Conservation (phyloP, 176 grass and related monocot species). For the Urochloa ruziziensis region DNA sequence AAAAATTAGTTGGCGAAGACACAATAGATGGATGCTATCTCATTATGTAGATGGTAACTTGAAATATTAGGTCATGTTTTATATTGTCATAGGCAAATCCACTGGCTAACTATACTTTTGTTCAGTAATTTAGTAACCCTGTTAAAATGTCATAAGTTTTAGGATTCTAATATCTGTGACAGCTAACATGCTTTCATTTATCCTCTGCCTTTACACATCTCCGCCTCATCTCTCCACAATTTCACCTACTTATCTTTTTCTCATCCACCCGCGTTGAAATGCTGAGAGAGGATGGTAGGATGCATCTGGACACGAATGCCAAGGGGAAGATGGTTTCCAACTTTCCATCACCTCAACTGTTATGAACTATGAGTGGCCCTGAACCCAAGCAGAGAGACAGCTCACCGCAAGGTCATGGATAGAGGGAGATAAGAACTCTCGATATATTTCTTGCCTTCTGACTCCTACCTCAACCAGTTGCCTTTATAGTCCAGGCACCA, state of each 20-base stretch:
- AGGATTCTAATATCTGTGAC: not conserved
- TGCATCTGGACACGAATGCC: not conserved
- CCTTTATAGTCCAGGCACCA: too few relatives aligned
- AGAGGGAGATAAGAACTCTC: too few relatives aligned
- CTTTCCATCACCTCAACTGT: not conserved
- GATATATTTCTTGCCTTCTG: too few relatives aligned
- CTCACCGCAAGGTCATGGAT: too few relatives aligned
- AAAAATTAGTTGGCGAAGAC: not conserved
- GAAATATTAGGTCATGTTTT: constrained; percentile 3
- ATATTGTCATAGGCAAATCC: not conserved
- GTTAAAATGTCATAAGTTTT: not conserved
- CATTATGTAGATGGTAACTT: not conserved
- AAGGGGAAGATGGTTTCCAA: not conserved
- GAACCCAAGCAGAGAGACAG: too few relatives aligned
- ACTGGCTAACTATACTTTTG: not conserved
- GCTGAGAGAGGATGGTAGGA: not conserved
- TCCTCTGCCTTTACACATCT: not conserved
- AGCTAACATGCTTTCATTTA: not conserved
- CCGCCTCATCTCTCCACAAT: not conserved
- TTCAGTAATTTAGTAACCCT: not conserved
- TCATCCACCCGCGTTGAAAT: not conserved
- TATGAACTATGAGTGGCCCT: too few relatives aligned
- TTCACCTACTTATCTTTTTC: not conserved
- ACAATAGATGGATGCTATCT: not conserved
- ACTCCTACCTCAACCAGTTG: too few relatives aligned